Evolutionary conservation across 1,139 yeast species (phyloP), one percentile per base, ranked within the genome.

Genomic region (Yamadazyma atlantica): DNA sequence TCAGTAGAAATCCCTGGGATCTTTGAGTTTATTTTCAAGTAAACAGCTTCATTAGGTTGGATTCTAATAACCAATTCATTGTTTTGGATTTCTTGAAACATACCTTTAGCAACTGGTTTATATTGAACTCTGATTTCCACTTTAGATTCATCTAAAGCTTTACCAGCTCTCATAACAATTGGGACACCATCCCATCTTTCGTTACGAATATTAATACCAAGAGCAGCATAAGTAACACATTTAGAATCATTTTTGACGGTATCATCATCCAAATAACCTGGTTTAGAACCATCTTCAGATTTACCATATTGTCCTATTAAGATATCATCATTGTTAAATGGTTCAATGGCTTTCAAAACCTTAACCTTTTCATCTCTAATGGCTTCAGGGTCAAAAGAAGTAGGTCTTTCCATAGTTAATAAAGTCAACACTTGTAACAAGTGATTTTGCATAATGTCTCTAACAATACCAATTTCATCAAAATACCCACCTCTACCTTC

Each of bases 111-210:
- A 39, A 85, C 94, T 34, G 85, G 85, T 66, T 84, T 88, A 71
- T 85, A 92, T 69, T 92, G 97, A 48, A 94, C 72, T 63, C 97
- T 80, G 48, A 94, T 83, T 68, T 94, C 98, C 40, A 92, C 98
- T 71, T 89, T 86, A 41, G 89, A 84, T 57, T 85, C 92, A 57
- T 89, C 87, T 43, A 90, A 72, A 12, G 97, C 97, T 69, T 92
- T 92, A 56, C 99, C 99, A 16, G 97, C 98, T 66, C 96, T 80
- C 72, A 92, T 72, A 37, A 92, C 85, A 57, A 92, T 81, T 40
- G 99, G 99, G 35, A 92, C 97, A 53, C 97, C 97, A 49, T 85
- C 92, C 99, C 99, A 92, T 61, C 97, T 81, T 64, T 90, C 97
- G 62, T 89, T 94, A 55, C 82, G 73, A 58, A 92, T 86, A 46